These are phyloP conservation scores for Phytopythium delawarense DNA, from an alignment of 352 stramenopile species.

Conservation along the genomic window DNA sequence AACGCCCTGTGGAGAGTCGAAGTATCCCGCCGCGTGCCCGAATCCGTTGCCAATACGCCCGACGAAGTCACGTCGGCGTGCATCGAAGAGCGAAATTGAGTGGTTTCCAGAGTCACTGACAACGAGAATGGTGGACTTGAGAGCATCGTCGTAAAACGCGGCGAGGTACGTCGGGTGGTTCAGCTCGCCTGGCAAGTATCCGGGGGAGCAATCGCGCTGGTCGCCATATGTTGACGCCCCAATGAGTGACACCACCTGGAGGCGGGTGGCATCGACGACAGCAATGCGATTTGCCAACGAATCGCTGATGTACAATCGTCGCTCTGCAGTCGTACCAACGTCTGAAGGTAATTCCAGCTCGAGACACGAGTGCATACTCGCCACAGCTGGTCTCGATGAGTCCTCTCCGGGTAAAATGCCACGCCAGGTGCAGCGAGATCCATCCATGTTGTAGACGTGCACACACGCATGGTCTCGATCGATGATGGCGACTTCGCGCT, in stretches of 20 bases:
- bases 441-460: constrained; percentile 46
- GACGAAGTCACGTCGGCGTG: constrained; percentile 21
- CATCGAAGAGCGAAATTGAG: constrained; percentile 50
- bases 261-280: constrained; percentile 22
- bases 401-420: constrained; percentile 11
- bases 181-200: constrained; percentile 46
- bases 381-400: neutral
- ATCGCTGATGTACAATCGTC: constrained; percentile 46
- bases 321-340: constrained; percentile 4
- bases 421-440: constrained; percentile 39
- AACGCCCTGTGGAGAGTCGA: constrained; percentile 57
- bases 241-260: constrained; percentile 34
- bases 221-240: constrained; percentile 56
- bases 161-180: constrained; percentile 43
- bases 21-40: constrained; percentile 39
- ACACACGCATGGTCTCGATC: constrained; percentile 53
- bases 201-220: constrained; percentile 37
- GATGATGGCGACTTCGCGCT: constrained; percentile 37
- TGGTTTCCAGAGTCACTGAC: constrained; percentile 69
- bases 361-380: constrained; percentile 6
- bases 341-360: neutral
- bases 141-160: constrained; percentile 2
- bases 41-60: constrained; percentile 46
- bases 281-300: constrained; percentile 46
- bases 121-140: constrained; percentile 14